phyloP scores from a whole-genome alignment of 2,329 filamentous ascomycete species.

The Orbilia oligospora region DNA sequence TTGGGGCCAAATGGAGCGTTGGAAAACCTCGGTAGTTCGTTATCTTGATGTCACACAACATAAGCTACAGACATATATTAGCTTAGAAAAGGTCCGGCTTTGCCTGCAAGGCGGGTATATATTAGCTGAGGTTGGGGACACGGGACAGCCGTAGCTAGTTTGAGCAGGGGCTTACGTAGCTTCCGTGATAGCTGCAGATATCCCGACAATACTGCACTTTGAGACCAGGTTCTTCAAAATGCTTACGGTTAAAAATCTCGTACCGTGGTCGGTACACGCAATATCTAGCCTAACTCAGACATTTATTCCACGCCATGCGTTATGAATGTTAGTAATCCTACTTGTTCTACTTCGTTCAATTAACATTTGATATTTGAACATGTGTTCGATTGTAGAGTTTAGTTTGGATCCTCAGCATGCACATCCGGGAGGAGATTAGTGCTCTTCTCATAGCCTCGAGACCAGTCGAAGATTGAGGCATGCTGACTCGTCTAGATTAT shows the following conservation, averaged over 20 bases:
- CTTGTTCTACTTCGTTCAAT: neutral
- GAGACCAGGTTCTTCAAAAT: neutral
- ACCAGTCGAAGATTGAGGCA: too few relatives aligned
- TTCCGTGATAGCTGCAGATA: neutral
- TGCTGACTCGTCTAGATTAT: too few relatives aligned
- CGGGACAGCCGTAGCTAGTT: neutral
- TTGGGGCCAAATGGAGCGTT: slow-evolving; percentile 5
- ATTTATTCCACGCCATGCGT: neutral
- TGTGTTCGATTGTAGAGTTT: neutral
- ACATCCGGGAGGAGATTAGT: too few relatives aligned
- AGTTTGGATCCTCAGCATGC: too few relatives aligned
- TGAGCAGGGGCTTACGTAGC: slow-evolving; percentile 1
- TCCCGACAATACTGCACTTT: neutral
- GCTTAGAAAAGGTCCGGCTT: neutral
- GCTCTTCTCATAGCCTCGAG: too few relatives aligned
- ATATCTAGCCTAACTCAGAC: slow-evolving; percentile 6
- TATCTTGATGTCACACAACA: slow-evolving; percentile 42
- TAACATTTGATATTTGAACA: neutral
- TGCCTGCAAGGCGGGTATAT: slow-evolving; percentile 18
- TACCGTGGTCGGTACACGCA: too few relatives aligned
- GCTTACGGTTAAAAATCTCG: slow-evolving; percentile 12
- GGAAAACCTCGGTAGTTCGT: slow-evolving; percentile 34
- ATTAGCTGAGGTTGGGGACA: neutral
- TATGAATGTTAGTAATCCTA: neutral
- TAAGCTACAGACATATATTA: slow-evolving; percentile 14